Base-by-base conservation (phyloP, 257 asterid species). In the Rehmannia glutinosa region DNA sequence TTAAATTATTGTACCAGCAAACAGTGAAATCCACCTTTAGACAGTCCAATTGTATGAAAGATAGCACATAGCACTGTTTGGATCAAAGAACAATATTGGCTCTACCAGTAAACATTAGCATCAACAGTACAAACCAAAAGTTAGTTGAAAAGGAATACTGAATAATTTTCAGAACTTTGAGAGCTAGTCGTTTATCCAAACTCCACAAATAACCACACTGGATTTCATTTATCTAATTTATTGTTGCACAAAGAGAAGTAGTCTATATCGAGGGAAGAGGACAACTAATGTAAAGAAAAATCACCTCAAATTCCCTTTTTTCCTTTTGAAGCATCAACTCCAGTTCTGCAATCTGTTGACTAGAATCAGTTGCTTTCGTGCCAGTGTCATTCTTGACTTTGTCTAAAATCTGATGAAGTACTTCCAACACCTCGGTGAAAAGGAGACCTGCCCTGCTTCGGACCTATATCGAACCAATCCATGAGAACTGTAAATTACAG, bases 261-360 rank as follows among this genome's bases (percentile, higher is more conserved):
- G n/a, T n/a, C n/a, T n/a, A 50, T 27, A 52, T 59, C 46, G 46
- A 69, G 56, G 64, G 67, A 51, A 64, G 41, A 50, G 62, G 51
- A 60, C 30, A 41, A 46, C 32, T 32, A 30, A 52, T 39, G 16
- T 12, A 19, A 53, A 46, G 43, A 49, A 69, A 42, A 60, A 39
- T 30, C 61, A 90, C 97, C 96, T 87, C 92, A 82, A 87, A 82
- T 68, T 84, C 89, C 39, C 62, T 73, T 73, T 72, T 87, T 76
- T 87, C 96, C 80, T 66, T 77, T 68, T 76, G 84, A 71, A 81
- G 77, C 86, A 86, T 69, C 70, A 57, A 55, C 60, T 82, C 82
- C 74, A 90, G 77, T 67, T 80, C 90, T 27, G 75, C 51, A 52
- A 82, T 78, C 66, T 49, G 84, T 78, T 76, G 85, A 64, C 74